Base-by-base conservation (phyloP, 73 alveolate genomes). In the Paramecium octaurelia region DNA sequence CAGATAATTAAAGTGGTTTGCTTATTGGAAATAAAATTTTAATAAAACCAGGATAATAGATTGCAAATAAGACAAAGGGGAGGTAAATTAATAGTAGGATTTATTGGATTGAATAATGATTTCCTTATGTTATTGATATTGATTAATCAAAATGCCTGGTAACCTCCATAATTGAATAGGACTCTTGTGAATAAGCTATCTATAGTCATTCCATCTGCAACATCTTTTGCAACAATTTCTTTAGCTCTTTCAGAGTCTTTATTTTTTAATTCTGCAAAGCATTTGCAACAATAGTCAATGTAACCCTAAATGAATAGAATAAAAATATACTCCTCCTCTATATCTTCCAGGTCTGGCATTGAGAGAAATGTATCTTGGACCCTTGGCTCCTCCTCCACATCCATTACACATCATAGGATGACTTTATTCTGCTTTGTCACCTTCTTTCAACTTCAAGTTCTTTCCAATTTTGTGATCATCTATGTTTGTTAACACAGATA, bases 401-500 rank as follows among this genome's bases (percentile, higher is more conserved):
- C 88, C 88, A 75, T 75, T 75, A 6, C 88, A 75, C 27, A 36
- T 34, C 64, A 75, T 34, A 75, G 18, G 20, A 44, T 34, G 68
- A 34, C 8, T 75, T 36, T 34, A 35, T n/a, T 12, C n/a, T 0
- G 34, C 88, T 6, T 34, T 38, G 0, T 36, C 88, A 12, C 59
- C 88, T 31, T 36, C 88, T 10, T 36, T 44, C 12, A 40, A 11
- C n/a, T 75, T 75, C 6, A 29, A n/a, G 21, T 75, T 75, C 35
- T 75, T 75, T 75, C 88, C 88, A 9, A 36, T 36, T 40, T 75
- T 75, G n/a, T 75, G 60, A 2, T 29, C 64, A 40, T 75, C 88
- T 4, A 75, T 75, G 9, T 75, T 38, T 75, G 23, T 12, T 29
- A 36, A 34, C 14, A 36, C 58, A 3, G 88, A 36, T 75, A 3